Evolutionary conservation across 169 alveolate genomes (phyloP).

Genomic region (Ichthyophthirius multifiliis): DNA sequence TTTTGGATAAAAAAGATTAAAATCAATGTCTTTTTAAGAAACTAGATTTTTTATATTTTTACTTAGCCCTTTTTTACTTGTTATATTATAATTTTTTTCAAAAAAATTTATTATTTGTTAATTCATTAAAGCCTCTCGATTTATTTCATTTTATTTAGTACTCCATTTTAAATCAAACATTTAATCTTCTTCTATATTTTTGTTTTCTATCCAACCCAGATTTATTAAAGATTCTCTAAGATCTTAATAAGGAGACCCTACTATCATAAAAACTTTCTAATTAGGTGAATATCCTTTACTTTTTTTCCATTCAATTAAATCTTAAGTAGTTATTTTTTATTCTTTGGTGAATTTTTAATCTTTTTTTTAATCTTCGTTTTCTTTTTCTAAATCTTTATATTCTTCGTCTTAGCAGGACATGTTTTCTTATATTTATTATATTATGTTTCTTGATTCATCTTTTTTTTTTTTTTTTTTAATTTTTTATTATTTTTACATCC

Average conservation of each 20-base stretch:
- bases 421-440: not conserved
- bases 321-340: not conserved
- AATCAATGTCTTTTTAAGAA: slow-evolving; percentile 42
- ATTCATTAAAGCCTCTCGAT: not conserved
- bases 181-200: not conserved
- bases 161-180: slow-evolving; percentile 10
- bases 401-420: not conserved
- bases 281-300: not conserved
- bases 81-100: not conserved
- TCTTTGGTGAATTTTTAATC: too few species aligned
- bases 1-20: slow-evolving; percentile 85
- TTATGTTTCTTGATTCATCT: not conserved
- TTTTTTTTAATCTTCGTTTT: not conserved
- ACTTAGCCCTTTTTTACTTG: not conserved
- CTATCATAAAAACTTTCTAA: not conserved
- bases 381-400: slow-evolving; percentile 4
- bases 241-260: not conserved
- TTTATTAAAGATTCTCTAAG: not conserved
- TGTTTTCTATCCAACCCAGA: slow-evolving; percentile 7
- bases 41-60: slow-evolving; percentile 6
- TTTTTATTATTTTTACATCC: not conserved
- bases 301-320: not conserved
- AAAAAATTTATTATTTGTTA: not conserved
- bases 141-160: not conserved
- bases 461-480: not conserved